Base-by-base conservation (phyloP, 2,329 filamentous ascomycete species). In the Elsinoe perseae region DNA sequence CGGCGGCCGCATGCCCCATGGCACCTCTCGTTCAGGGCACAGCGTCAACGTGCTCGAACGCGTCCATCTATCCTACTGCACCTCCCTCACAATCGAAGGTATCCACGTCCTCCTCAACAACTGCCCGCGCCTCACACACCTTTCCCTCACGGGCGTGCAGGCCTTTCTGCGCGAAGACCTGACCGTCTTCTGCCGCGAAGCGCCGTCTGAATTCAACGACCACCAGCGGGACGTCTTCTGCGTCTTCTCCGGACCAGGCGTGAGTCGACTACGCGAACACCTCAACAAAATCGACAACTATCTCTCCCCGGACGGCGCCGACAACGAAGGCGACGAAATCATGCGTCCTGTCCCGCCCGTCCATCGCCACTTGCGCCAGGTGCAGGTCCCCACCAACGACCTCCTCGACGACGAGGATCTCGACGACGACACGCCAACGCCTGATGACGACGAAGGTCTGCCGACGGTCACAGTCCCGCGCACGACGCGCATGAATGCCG, bases 141-240 rank as follows among this genome's bases (percentile, higher is more conserved):
- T 98, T 57, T 95, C 89, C 73, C 79, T 98, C 67, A 98, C 93
- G 5, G 93, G 93, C 16, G 91, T 98, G 2, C 85, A 88, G 65
- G 89, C 89, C 1, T 98, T 98, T 68, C 79, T 95, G 28, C 82
- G 87, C 54, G 84, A 89, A 56, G 91, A 96, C 63, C 80, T 97
- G 27, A 86, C 89, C 54, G 76, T 79, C 4, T 97, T 89, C 69
- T 97, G 93, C 68, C 84, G 93, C 60, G 84, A 87, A 64, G 89
- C 93, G 1, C 93, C 93, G 34, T 72, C 80, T 84, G 93, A 97
- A 71, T 98, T 98, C 69, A 97, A 91, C 16, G 87, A 92, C 46
- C 90, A 96, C 67, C 93, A 98, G 70, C 84, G 93, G 60, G 86
- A 92, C 54, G 89, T 97, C 6, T 98, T 98, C 69, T 98, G 93